Evolutionary conservation across 2,329 filamentous ascomycete genomes (phyloP).

Genomic region (Fusarium pseudoanthophilum): DNA sequence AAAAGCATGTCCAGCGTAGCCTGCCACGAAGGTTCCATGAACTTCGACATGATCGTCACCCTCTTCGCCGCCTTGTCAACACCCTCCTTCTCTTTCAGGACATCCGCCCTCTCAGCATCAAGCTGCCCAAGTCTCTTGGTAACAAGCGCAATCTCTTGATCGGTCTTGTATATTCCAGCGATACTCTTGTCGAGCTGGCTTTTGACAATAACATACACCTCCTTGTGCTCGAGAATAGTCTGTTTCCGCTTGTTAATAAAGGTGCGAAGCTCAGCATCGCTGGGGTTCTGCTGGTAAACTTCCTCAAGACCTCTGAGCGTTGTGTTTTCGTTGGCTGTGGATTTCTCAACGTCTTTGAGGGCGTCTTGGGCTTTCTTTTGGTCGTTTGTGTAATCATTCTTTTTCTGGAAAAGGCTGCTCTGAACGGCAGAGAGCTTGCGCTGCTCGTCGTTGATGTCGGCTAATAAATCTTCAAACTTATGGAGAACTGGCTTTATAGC

Average conservation of each 20-base stretch:
- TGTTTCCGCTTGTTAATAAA: neutral
- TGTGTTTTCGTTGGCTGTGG: neutral
- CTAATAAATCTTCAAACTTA: neutral
- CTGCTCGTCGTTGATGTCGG: neutral
- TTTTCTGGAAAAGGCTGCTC: neutral
- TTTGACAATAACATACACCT: neutral
- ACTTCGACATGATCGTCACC: neutral
- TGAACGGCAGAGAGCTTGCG: neutral
- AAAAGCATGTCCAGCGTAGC: neutral
- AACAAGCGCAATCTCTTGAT: neutral
- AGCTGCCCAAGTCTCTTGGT: neutral
- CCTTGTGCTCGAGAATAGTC: neutral
- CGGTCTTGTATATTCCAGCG: neutral
- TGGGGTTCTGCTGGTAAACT: neutral
- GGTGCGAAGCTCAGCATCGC: neutral
- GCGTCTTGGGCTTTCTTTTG: neutral
- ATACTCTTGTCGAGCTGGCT: neutral
- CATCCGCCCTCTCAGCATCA: neutral
- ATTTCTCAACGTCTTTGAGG: neutral
- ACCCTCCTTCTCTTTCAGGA: neutral
- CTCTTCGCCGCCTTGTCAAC: neutral
- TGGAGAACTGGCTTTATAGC: neutral
- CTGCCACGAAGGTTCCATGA: slow-evolving; percentile 1
- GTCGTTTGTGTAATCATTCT: neutral
- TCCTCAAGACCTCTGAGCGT: neutral